Evolutionary conservation across 495 filamentous ascomycete species (phyloP).

Genomic region (Achaetomiella virescens): DNA sequence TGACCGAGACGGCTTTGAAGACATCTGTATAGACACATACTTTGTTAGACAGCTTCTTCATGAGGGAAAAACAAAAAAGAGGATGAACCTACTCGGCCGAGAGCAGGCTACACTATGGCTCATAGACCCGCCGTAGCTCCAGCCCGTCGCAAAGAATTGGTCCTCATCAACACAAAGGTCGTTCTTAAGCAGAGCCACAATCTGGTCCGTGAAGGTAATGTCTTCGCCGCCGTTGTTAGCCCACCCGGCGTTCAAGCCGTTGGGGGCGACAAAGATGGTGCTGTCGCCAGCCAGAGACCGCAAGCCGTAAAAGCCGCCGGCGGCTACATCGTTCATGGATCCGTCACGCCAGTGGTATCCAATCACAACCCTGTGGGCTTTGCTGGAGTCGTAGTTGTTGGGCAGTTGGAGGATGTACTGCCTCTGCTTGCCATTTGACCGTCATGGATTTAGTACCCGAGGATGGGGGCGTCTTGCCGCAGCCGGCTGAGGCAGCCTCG

Average conservation of each 20-base stretch:
- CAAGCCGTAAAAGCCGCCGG: constrained; percentile 32
- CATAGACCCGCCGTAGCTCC: constrained; percentile 45
- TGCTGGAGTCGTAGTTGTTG: constrained; percentile 35
- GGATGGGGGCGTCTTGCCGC: constrained; percentile 32
- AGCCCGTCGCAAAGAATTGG: constrained; percentile 41
- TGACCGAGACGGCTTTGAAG: constrained; percentile 34
- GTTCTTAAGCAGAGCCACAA: constrained; percentile 31
- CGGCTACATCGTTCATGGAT: constrained; percentile 27
- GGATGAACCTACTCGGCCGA: constrained; percentile 23
- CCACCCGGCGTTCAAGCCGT: constrained; percentile 43
- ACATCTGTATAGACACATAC: constrained; percentile 25
- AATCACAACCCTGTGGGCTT: constrained; percentile 36
- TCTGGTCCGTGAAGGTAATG: constrained; percentile 35
- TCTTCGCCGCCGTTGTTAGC: constrained; percentile 40
- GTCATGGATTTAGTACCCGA: constrained; percentile 29
- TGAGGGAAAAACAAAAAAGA: constrained; percentile 7
- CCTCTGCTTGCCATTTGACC: constrained; percentile 23
- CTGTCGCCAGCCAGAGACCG: constrained; percentile 32
- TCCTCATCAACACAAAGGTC: constrained; percentile 41
- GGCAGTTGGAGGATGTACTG: constrained; percentile 39
- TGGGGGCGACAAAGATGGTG: constrained; percentile 40
- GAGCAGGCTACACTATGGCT: constrained; percentile 42
- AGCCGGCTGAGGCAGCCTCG: constrained; percentile 30
- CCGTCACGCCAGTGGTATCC: constrained; percentile 39
- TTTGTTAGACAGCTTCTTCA: background rate